Evolutionary conservation across 495 filamentous ascomycete species (phyloP), one percentile per base, ranked within the genome.

Genomic region (Penicillium desertorum): DNA sequence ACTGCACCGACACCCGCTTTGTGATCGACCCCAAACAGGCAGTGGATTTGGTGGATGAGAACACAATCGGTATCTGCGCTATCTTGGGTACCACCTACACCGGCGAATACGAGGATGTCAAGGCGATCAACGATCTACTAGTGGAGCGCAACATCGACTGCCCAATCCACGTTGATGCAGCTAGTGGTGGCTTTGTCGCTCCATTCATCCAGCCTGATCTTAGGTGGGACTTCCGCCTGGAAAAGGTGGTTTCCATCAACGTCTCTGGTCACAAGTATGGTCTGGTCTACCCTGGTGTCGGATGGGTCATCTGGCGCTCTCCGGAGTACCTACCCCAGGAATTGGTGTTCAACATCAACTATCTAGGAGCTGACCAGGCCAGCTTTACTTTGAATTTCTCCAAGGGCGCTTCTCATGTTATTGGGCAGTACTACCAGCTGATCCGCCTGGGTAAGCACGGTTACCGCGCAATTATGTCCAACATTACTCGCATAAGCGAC

Each of bases 321-420:
- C 88, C 89, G 3, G 85, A 93, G 65, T 95, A 79, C 71, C 80
- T 96, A 1, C 91, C 91, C 22, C 78, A 92, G 70, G 92, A 96
- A 68, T 85, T 96, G 37, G 89, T 96, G 65, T 96, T 96, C 83
- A 96, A 95, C 80, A 93, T 96, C 81, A 96, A 96, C 76, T 96
- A 96, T 70, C 86, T 96, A 3, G 92, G 92, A 52, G 89, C 92
- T 23, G 90, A 96, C 62, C 92, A 96, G 73, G 86, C 91, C n/a
- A 95, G 90, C 51, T 96, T 96, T 79, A 96, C 92, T n/a, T 82
- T 96, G 50, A 96, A 96, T 79, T 96, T 96, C 79, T 91, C 87
- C 69, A 93, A 94, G 72, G 92, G 92, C 55, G 92, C 92, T 44
- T 86, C 86, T 39, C 92, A 96, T 64, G 86, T 96, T 60, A 96